Base-by-base conservation (phyloP, 805 yeast species). In the Barnettozyma botsteinii region DNA sequence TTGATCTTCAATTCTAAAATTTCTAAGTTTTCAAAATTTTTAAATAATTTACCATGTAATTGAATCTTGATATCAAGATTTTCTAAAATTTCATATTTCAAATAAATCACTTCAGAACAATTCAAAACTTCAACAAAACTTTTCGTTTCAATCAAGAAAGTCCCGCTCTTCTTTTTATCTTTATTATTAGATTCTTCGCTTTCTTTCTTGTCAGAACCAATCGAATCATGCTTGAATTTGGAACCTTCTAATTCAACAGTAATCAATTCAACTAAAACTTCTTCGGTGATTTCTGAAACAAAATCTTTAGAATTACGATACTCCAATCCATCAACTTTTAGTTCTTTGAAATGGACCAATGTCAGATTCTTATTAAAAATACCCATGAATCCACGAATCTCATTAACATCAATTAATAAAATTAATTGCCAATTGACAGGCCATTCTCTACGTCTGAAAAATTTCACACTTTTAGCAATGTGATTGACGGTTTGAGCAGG, bases 371-470 rank as follows among this genome's bases (percentile, higher is more conserved):
- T 27, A 25, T 38, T 50, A 13, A 59, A 50, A n/a, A 64, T 61
- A n/a, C 62, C 64, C 19, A 67, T 62, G 37, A 51, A 62, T 42
- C 64, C 57, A 22, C 50, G 50, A 10, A 62, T 55, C 10, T 52
- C 41, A 25, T 29, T 50, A 5, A 54, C 45, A 14, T 56, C 57
- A 15, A 60, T 47, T 0, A 61, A 52, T 1, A 66, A 57, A 3
- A 65, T 53, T 19, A 69, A 49, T 39, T 58, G 63, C 72, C 72
- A 69, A 29, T 60, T 59, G 1, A 49, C 36, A 0, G 70, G 57
- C 71, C 70, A 65, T 26, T 50, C 56, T 7, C 41, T 61, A 50
- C 51, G 52, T 41, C 43, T 65, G 47, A 41, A 69, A 43, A 66
- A 61, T 41, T 63, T 59, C 26, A 76, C 35, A 15, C 37, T 25